Evolutionary conservation across 768 basidiomycete genomes (phyloP).

Genomic region (Leccinum ochraceum): DNA sequence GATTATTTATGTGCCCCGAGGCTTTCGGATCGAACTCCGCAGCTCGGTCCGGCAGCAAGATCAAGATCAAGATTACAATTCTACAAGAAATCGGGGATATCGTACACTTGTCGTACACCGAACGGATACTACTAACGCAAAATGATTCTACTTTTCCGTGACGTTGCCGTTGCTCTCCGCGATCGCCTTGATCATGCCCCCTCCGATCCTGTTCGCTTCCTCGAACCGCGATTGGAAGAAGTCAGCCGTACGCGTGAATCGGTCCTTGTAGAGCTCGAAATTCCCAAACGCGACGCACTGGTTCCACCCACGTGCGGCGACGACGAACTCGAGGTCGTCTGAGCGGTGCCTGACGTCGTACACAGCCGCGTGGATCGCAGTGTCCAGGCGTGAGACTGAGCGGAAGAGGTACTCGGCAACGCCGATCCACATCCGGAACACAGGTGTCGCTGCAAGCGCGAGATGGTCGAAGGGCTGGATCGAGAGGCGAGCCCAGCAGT

Average conservation of each 20-base stretch:
- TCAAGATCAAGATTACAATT: neutral
- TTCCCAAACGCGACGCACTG: slow-evolving; percentile 91
- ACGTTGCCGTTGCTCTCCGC: slow-evolving; percentile 50
- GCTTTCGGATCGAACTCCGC: neutral
- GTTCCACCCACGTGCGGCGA: slow-evolving; percentile 94
- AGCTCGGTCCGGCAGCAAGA: neutral
- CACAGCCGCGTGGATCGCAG: slow-evolving; percentile 74
- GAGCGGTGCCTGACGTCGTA: slow-evolving; percentile 77
- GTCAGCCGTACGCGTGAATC: slow-evolving; percentile 76
- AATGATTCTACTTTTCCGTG: slow-evolving; percentile 3
- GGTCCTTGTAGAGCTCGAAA: slow-evolving; percentile 81
- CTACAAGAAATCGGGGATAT: neutral
- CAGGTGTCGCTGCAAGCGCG: slow-evolving; percentile 90
- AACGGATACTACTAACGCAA: neutral
- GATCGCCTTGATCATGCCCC: slow-evolving; percentile 89
- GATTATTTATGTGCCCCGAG: neutral
- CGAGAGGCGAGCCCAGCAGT: slow-evolving; percentile 88
- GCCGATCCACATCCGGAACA: slow-evolving; percentile 96
- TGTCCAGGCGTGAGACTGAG: slow-evolving; percentile 57
- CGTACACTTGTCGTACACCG: neutral
- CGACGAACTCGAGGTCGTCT: slow-evolving; percentile 92
- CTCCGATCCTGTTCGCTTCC: slow-evolving; percentile 78
- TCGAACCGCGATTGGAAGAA: slow-evolving; percentile 91
- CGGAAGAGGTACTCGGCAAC: slow-evolving; percentile 96
- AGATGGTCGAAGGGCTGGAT: slow-evolving; percentile 93